These are phyloP conservation scores for Neurospora sp. DNA, from an alignment of 2,329 filamentous ascomycete genomes.

Conservation along the genomic window DNA sequence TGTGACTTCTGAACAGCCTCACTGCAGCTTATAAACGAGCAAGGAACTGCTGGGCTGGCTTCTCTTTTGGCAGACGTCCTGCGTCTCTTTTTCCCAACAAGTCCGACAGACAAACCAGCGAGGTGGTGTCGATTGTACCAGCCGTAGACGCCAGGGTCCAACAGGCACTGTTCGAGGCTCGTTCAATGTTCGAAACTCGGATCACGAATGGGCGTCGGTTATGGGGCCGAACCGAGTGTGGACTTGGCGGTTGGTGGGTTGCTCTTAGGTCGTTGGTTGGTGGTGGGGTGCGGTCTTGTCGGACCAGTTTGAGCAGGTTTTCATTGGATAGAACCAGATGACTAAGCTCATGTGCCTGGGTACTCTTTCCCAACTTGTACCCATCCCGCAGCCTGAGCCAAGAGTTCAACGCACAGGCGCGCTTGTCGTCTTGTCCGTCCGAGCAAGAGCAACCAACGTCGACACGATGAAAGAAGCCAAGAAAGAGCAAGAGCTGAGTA, in stretches of 20 bases:
- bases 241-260: conserved; percentile 7
- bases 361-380: neutral
- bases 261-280: neutral
- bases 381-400: neutral
- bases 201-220: conserved; percentile 1
- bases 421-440: neutral
- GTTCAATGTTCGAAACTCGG: neutral
- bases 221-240: conserved; percentile 2
- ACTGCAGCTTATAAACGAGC: neutral
- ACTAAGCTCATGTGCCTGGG: neutral
- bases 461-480: neutral
- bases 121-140: neutral
- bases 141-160: neutral
- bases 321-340: conserved; percentile 23
- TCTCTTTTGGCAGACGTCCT: neutral
- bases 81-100: neutral
- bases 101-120: neutral
- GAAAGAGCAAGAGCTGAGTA: neutral
- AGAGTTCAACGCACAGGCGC: neutral
- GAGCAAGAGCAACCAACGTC: neutral
- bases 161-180: neutral
- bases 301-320: conserved; percentile 29
- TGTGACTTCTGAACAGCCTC: neutral
- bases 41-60: neutral
- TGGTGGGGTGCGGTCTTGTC: conserved; percentile 16